These are phyloP conservation scores for Verticillium longisporum DNA, from an alignment of 2,329 filamentous ascomycete species.

Conservation along the genomic window DNA sequence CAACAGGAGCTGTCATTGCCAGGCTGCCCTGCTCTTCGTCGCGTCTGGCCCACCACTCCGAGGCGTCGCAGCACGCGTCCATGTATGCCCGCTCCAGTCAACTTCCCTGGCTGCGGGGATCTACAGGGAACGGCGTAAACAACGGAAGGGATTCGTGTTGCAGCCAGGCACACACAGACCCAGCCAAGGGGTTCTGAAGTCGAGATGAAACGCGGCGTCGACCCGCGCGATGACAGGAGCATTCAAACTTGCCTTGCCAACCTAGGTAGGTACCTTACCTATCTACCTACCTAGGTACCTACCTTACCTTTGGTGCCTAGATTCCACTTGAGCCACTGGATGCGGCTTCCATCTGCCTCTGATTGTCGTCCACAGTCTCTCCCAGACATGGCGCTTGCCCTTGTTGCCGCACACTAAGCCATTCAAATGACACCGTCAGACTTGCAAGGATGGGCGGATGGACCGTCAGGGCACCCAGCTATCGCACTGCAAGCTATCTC, in stretches of 20 bases:
- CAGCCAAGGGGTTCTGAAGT: slow-evolving; percentile 7
- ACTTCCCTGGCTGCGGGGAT: neutral
- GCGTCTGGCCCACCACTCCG: neutral
- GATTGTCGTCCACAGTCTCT: too few relatives aligned
- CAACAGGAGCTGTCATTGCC: neutral
- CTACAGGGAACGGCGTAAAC: neutral
- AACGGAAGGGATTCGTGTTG: neutral
- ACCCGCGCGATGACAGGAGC: slow-evolving; percentile 14
- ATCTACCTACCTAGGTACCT: too few relatives aligned
- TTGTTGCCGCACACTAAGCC: too few relatives aligned
- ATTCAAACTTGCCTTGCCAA: too few relatives aligned
- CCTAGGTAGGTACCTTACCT: too few relatives aligned
- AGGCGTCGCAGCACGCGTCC: neutral
- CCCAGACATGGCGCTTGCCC: too few relatives aligned
- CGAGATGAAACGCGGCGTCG: slow-evolving; percentile 28
- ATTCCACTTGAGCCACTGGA: too few relatives aligned
- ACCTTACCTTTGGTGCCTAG: too few relatives aligned
- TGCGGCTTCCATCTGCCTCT: too few relatives aligned
- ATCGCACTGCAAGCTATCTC: too few relatives aligned
- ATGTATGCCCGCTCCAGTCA: neutral
- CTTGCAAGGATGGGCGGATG: too few relatives aligned
- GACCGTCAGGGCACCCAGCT: neutral
- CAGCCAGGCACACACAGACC: neutral
- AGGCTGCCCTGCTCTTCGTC: neutral
- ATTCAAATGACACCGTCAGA: too few relatives aligned